Evolutionary conservation across 352 stramenopile species (phyloP).

Genomic region (Pythium insidiosum): DNA sequence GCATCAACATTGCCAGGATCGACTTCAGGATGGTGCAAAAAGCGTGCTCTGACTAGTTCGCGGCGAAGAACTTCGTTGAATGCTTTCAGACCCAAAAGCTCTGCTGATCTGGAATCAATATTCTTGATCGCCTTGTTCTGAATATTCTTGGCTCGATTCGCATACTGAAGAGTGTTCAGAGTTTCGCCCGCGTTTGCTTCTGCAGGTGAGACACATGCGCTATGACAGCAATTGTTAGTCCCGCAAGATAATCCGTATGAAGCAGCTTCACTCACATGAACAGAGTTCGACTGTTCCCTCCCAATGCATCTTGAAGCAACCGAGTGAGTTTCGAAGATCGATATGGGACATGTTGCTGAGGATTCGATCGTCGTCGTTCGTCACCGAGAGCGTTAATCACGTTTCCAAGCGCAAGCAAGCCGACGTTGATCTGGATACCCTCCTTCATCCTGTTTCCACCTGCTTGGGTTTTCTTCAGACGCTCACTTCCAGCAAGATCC

Average conservation of each 20-base stretch:
- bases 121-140: slow-evolving; percentile 89
- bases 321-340: slow-evolving; percentile 77
- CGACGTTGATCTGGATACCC: slow-evolving; percentile 86
- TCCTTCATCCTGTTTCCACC: slow-evolving; percentile 85
- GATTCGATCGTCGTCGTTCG: slow-evolving; percentile 35
- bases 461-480: slow-evolving; percentile 80
- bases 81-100: slow-evolving; percentile 58
- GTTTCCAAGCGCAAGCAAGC: slow-evolving; percentile 75
- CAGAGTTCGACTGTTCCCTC: slow-evolving; percentile 82
- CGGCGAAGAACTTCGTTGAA: slow-evolving; percentile 59
- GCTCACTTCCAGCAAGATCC: slow-evolving; percentile 78
- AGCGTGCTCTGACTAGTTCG: slow-evolving; percentile 56
- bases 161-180: slow-evolving; percentile 81
- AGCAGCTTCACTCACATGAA: slow-evolving; percentile 62
- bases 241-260: too few relatives aligned
- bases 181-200: slow-evolving; percentile 63
- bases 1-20: slow-evolving; percentile 17
- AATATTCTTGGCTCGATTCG: slow-evolving; percentile 83
- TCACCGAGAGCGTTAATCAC: slow-evolving; percentile 85
- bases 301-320: slow-evolving; percentile 76
- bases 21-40: slow-evolving; percentile 18
- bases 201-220: slow-evolving; percentile 77
- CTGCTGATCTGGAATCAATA: slow-evolving; percentile 68
- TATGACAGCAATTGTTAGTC: slow-evolving; percentile 23
- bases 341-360: slow-evolving; percentile 68